A percentile compares a stretch with the other conserved stretches of the same genome.
phyloP scores from a whole-genome alignment of 306 rosid genomes.

The Castanea sativa region DNA sequence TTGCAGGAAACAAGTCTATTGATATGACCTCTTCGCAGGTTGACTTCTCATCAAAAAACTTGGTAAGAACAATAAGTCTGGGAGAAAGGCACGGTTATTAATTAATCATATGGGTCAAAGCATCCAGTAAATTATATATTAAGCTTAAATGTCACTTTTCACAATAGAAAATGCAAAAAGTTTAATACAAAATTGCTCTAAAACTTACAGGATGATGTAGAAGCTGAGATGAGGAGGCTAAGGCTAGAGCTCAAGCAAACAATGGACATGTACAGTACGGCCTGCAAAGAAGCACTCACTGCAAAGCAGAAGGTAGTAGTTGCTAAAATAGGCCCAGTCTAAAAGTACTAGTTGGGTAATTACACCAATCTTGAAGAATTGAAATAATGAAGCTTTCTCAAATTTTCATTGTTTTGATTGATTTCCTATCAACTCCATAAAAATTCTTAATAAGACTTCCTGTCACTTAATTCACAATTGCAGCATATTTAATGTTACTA shows the following conservation, averaged over 20 bases:
- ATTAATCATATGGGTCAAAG: no score
- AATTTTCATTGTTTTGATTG: not conserved
- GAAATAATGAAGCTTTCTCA: not conserved
- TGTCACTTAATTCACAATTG: not conserved
- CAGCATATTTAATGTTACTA: no score
- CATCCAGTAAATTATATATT: no score
- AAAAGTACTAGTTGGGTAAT: not conserved
- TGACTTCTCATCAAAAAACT: slow-evolving; percentile 30
- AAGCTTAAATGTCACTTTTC: not conserved
- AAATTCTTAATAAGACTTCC: not conserved
- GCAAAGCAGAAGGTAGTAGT: slow-evolving; percentile 58
- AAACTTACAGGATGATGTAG: slow-evolving; percentile 63
- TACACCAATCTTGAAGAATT: not conserved
- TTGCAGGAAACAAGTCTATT: slow-evolving; percentile 39
- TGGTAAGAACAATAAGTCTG: slow-evolving; percentile 28
- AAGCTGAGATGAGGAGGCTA: slow-evolving; percentile 86
- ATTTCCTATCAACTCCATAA: not conserved
- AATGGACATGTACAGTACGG: slow-evolving; percentile 82
- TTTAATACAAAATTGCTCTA: not conserved
- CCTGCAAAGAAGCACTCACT: slow-evolving; percentile 71
- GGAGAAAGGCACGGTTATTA: not conserved
- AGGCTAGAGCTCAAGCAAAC: slow-evolving; percentile 81
- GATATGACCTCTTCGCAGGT: slow-evolving; percentile 25
- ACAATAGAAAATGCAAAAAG: not conserved
- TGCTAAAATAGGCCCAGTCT: not conserved